A percentile compares a stretch with the other conserved stretches of the same genome.
Evolutionary conservation across 2,329 filamentous ascomycete species (phyloP).

Genomic region (Diplodia sapinea): DNA sequence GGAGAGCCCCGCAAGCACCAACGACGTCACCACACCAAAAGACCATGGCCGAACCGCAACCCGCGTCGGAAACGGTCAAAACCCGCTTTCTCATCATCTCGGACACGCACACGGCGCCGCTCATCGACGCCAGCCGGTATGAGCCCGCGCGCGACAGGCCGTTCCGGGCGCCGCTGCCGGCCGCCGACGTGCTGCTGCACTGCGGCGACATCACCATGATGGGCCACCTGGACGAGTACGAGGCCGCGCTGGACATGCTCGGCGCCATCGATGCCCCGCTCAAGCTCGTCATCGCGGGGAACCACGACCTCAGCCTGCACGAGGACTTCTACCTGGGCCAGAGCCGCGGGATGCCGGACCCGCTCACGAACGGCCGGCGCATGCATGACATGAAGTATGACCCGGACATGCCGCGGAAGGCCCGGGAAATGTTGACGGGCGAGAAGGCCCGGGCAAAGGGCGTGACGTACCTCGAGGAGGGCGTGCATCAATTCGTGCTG

Average conservation of each 20-base stretch:
- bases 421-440: constrained; percentile 54
- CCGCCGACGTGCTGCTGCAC: constrained; percentile 62
- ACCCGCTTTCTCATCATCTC: constrained; percentile 54
- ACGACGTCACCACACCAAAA: constrained; percentile 1
- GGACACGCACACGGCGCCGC: constrained; percentile 48
- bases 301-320: constrained; percentile 67
- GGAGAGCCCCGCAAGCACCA: not conserved
- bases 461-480: constrained; percentile 63
- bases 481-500: constrained; percentile 54
- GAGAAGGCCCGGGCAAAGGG: constrained; percentile 53
- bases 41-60: constrained; percentile 1
- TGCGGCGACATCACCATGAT: constrained; percentile 64
- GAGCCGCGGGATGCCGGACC: not conserved
- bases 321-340: constrained; percentile 51
- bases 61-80: constrained; percentile 36
- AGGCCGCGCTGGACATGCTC: constrained; percentile 55
- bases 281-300: constrained; percentile 68
- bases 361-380: constrained; percentile 35
- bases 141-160: constrained; percentile 19
- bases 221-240: constrained; percentile 56
- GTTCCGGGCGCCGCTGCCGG: constrained; percentile 53
- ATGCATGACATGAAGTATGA: constrained; percentile 41
- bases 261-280: constrained; percentile 57
- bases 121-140: constrained; percentile 17
- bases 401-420: constrained; percentile 34